Evolutionary conservation across 306 rosid species (phyloP).

Genomic region (Vicia faba): DNA sequence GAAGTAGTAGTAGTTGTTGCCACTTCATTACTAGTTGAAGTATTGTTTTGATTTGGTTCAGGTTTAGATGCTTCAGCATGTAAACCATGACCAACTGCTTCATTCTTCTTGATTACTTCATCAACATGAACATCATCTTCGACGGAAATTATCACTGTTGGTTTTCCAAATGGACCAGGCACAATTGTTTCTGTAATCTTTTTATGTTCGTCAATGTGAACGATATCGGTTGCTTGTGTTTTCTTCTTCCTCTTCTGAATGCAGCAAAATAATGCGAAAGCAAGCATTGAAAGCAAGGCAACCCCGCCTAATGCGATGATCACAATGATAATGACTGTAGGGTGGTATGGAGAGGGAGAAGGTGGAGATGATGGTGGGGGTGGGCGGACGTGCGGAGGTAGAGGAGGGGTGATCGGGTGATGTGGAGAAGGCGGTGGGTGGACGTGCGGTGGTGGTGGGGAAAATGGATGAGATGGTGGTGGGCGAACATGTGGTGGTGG

Average conservation of each 20-base stretch:
- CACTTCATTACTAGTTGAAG: slow-evolving; percentile 32
- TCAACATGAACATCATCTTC: slow-evolving; percentile 75
- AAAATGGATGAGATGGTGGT: slow-evolving; percentile 35
- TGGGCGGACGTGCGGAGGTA: slow-evolving; percentile 46
- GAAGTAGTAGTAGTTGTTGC: slow-evolving; percentile 30
- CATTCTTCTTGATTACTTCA: slow-evolving; percentile 49
- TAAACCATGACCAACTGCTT: slow-evolving; percentile 42
- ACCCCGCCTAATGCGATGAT: slow-evolving; percentile 59
- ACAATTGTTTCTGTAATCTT: slow-evolving; percentile 52
- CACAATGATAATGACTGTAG: slow-evolving; percentile 58
- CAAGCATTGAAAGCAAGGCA: slow-evolving; percentile 59
- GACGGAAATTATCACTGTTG: slow-evolving; percentile 46
- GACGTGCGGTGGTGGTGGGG: slow-evolving; percentile 33
- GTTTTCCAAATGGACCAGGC: slow-evolving; percentile 60
- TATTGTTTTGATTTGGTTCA: slow-evolving; percentile 13
- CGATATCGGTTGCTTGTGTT: slow-evolving; percentile 47
- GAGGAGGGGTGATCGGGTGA: slow-evolving; percentile 44
- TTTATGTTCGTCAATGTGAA: slow-evolving; percentile 67
- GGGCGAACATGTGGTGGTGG: slow-evolving; percentile 33
- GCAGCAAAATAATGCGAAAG: slow-evolving; percentile 55
- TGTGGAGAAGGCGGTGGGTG: slow-evolving; percentile 48
- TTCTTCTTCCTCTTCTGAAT: slow-evolving; percentile 61
- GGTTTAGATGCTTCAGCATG: slow-evolving; percentile 43
- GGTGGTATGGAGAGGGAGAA: slow-evolving; percentile 56
- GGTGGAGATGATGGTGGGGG: slow-evolving; percentile 52